These are phyloP conservation scores for Blyttiomyces sp. DNA, from an alignment of 371 early-diverging fungal genomes.

Conservation along the genomic window DNA sequence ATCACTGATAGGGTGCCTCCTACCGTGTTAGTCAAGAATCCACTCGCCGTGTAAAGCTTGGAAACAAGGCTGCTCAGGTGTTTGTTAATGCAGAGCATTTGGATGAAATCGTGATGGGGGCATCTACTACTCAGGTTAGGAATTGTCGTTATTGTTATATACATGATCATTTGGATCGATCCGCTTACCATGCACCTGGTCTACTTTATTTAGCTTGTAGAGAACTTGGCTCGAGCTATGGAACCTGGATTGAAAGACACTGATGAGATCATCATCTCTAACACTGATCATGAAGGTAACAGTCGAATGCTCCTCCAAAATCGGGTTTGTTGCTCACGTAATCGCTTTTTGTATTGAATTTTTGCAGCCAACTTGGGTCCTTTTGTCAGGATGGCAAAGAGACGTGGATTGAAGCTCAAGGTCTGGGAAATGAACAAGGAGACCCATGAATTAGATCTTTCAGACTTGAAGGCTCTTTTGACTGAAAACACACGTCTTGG, in stretches of 20 bases:
- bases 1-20: slow-evolving; percentile 11
- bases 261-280: slow-evolving; percentile 23
- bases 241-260: slow-evolving; percentile 5
- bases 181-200: neutral
- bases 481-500: slow-evolving; percentile 23
- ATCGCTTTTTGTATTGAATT: too few species aligned
- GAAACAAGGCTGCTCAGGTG: slow-evolving; percentile 8
- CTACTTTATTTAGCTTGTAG: slow-evolving; percentile 5
- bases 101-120: slow-evolving; percentile 19
- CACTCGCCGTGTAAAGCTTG: slow-evolving; percentile 5
- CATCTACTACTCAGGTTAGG: slow-evolving; percentile 21
- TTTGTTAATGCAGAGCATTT: slow-evolving; percentile 19
- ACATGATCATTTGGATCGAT: neutral
- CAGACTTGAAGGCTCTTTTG: slow-evolving; percentile 13
- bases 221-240: slow-evolving; percentile 26
- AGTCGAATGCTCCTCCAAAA: too few species aligned
- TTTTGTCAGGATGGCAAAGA: slow-evolving; percentile 13
- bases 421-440: slow-evolving; percentile 15
- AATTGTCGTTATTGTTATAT: too few species aligned
- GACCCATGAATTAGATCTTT: slow-evolving; percentile 12
- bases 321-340: too few species aligned
- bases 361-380: slow-evolving; percentile 22
- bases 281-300: slow-evolving; percentile 30
- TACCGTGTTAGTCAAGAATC: slow-evolving; percentile 14
- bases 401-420: slow-evolving; percentile 8